Evolutionary conservation across 192 early-diverging fungal genomes (phyloP), one percentile per base, ranked within the genome.

Genomic region (Linnemannia exigua): DNA sequence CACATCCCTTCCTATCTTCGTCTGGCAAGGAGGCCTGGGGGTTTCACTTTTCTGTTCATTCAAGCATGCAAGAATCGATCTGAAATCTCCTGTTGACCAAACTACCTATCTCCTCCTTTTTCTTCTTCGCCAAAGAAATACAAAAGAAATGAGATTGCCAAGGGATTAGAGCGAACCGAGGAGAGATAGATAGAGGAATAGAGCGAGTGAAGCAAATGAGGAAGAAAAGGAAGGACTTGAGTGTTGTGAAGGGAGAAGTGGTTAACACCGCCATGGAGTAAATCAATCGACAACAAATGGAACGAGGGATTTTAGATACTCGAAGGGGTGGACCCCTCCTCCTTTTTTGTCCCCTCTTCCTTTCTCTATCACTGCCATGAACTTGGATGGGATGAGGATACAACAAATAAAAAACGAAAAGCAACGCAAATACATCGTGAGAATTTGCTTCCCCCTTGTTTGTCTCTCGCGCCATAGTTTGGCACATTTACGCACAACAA

Each of bases 351-450:
- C 15, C 12, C 28, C 9, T n/a, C n/a, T 58, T 9, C 0, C n/a
- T 58, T n/a, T 25, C 28, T 63, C 28, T 25, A 63, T 31, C 14
- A 3, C 25, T 0, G 25, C 58, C 58, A 12, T 63, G 58, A 28
- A 63, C 58, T 25, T 28, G 8, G 28, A 12, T 6, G 6, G 8
- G 6, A 54, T 2, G 31, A 25, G 58, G 31, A 63, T 33, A 63
- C 25, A n/a, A 63, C 25, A 63, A 63, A 63, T 33, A 63, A 63
- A n/a, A 63, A 63, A 63, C 28, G n/a, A 61, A 61, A 61, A 28
- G 41, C 9, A 9, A 44, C 41, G n/a, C n/a, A n/a, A n/a, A n/a
- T n/a, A 63, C 11, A 31, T 63, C 28, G 28, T 63, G 58, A 63
- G 28, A 31, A 63, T 15, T 11, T 15, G 28, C 58, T 14, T 14